Conservation (phyloP, 2,329 filamentous ascomycete genomes). For the Pseudovirgaria hyperparasitica region DNA sequence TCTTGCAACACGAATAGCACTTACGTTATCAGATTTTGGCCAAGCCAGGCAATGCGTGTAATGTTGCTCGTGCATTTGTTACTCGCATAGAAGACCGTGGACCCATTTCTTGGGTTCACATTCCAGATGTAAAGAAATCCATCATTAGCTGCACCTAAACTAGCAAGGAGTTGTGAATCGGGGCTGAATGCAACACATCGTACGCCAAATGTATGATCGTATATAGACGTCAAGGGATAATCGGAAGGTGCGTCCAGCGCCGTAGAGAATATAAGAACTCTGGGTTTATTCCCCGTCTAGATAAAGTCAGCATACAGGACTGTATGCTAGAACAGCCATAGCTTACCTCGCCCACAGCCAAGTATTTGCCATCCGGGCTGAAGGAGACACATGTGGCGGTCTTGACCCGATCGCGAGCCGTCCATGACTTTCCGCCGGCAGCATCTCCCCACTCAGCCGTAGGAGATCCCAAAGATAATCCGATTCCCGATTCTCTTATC, state of each 20-base stretch:
- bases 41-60: conserved; percentile 83
- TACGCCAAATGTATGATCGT: conserved; percentile 83
- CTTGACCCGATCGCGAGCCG: conserved; percentile 84
- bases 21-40: conserved; percentile 63
- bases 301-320: conserved; percentile 14
- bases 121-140: conserved; percentile 89
- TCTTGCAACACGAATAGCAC: conserved; percentile 10
- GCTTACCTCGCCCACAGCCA: conserved; percentile 75
- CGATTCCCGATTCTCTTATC: conserved; percentile 35
- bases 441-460: conserved; percentile 44
- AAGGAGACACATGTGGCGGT: conserved; percentile 83
- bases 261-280: conserved; percentile 81
- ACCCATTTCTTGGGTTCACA: conserved; percentile 69
- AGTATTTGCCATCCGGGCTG: conserved; percentile 72
- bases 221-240: conserved; percentile 69
- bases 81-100: conserved; percentile 66
- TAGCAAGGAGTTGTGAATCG: conserved; percentile 76
- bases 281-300: conserved; percentile 77
- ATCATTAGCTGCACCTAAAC: conserved; percentile 78
- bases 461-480: conserved; percentile 33
- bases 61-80: conserved; percentile 89
- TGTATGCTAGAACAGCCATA: background rate
- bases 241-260: conserved; percentile 65
- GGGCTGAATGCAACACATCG: conserved; percentile 79
- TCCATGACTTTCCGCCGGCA: conserved; percentile 59